Evolutionary conservation across 192 early-diverging fungal genomes (phyloP).

Genomic region (Coemansia javaensis): DNA sequence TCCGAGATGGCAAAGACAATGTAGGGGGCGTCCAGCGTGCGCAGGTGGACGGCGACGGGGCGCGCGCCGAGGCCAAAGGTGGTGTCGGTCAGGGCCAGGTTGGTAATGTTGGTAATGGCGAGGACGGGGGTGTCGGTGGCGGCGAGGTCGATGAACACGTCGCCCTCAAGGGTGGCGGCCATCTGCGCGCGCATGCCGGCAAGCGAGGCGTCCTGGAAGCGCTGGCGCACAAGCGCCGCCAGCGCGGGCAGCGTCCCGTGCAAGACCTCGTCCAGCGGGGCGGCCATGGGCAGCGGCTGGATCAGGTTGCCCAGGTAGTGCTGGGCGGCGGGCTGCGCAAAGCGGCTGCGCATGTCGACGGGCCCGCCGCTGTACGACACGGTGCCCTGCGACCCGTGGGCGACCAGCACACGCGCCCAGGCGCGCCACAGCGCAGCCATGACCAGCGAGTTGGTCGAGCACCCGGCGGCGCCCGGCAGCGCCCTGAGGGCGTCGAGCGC

Average conservation of each 20-base stretch:
- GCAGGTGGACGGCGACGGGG: constrained; percentile 7
- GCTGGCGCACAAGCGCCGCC: not conserved
- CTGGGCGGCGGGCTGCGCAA: not conserved
- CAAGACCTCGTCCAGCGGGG: constrained; percentile 1
- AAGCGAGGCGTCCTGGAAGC: not conserved
- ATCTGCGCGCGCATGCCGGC: not conserved
- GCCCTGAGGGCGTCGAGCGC: not conserved
- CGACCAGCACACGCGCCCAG: constrained; percentile 8
- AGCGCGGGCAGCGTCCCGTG: constrained; percentile 1
- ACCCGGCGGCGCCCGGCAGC: not conserved
- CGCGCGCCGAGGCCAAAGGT: constrained; percentile 4
- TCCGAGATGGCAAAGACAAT: constrained; percentile 26
- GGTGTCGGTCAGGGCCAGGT: not conserved
- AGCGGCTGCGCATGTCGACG: constrained; percentile 9
- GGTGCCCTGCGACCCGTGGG: constrained; percentile 2
- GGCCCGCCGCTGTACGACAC: constrained; percentile 19
- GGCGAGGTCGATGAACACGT: constrained; percentile 4
- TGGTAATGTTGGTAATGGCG: constrained; percentile 25
- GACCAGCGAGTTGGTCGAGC: constrained; percentile 12
- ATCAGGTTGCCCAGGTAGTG: constrained; percentile 22
- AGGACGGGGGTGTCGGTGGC: constrained; percentile 12
- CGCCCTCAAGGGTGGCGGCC: not conserved
- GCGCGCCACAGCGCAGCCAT: constrained; percentile 35
- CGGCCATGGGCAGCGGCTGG: constrained; percentile 7
- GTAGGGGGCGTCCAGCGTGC: constrained; percentile 13